Conservation (phyloP, 2,329 filamentous ascomycete genomes). For the Aspergillus sp. region DNA sequence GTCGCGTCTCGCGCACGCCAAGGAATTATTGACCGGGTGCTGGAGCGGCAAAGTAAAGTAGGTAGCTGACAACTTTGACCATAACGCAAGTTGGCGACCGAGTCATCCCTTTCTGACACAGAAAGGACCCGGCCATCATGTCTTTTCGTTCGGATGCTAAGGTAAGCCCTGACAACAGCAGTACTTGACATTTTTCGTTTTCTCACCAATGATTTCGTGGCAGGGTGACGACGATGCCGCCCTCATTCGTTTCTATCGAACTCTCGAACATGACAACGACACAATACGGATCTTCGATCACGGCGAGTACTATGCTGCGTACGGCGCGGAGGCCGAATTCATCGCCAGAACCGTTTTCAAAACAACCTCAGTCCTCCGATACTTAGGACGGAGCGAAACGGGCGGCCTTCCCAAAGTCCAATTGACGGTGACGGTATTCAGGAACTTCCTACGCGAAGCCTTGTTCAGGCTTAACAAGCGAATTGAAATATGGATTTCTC, state of each 20-base stretch:
- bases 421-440: slow-evolving; percentile 92
- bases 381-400: slow-evolving; percentile 80
- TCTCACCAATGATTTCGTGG: not conserved
- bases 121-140: slow-evolving; percentile 54
- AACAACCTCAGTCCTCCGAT: slow-evolving; percentile 91
- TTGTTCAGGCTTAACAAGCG: slow-evolving; percentile 90
- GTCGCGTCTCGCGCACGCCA: slow-evolving; percentile 21
- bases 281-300: slow-evolving; percentile 92
- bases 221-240: slow-evolving; percentile 95
- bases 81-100: slow-evolving; percentile 12
- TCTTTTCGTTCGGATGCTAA: slow-evolving; percentile 74
- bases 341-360: slow-evolving; percentile 79
- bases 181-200: not conserved
- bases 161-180: slow-evolving; percentile 47
- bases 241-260: slow-evolving; percentile 96
- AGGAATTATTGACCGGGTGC: not conserved
- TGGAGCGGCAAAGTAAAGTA: not conserved
- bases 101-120: slow-evolving; percentile 14
- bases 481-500: slow-evolving; percentile 84
- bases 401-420: slow-evolving; percentile 92
- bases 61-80: slow-evolving; percentile 5
- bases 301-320: slow-evolving; percentile 87
- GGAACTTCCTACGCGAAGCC: slow-evolving; percentile 92
- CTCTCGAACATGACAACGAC: slow-evolving; percentile 61
- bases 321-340: slow-evolving; percentile 52